Percentiles rank a stretch among this genome's conserved stretches.
Evolutionary conservation across 495 filamentous ascomycete species (phyloP).

Genomic region (Pseudomonodictys pantanalensis): DNA sequence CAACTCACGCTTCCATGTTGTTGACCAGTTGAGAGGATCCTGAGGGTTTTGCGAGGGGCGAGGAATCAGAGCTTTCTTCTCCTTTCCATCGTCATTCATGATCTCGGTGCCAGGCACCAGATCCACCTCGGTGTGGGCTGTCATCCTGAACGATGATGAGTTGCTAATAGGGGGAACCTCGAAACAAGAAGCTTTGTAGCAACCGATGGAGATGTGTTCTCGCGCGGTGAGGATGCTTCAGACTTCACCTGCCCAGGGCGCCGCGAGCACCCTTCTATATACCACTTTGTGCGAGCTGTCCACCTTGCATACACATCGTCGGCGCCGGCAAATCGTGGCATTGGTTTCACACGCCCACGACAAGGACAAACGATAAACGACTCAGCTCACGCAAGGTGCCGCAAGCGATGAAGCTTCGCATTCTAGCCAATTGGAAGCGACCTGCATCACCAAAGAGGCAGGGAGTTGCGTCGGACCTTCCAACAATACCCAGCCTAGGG

Average conservation of each 20-base stretch:
- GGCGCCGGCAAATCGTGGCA: constrained; percentile 1
- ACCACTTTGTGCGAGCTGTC: neutral
- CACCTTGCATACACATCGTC: neutral
- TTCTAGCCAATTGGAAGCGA: neutral
- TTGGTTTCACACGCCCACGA: constrained; percentile 1
- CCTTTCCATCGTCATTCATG: constrained; percentile 49
- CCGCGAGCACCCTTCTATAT: neutral
- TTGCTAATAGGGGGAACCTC: neutral
- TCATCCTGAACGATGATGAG: neutral
- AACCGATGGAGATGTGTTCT: too few species aligned
- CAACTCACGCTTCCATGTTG: constrained; percentile 55
- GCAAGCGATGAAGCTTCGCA: neutral
- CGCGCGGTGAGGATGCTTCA: too few species aligned
- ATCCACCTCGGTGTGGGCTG: constrained; percentile 38
- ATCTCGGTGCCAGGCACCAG: constrained; percentile 63
- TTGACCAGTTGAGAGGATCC: constrained; percentile 63
- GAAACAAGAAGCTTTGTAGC: neutral
- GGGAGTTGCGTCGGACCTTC: neutral
- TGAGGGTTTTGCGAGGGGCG: constrained; percentile 62
- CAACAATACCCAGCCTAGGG: neutral
- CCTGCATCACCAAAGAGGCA: neutral
- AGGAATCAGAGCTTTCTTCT: constrained; percentile 59
- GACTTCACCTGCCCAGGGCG: too few species aligned
- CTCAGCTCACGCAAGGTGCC: neutral
- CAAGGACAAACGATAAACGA: neutral